Conservation (phyloP, 768 basidiomycete genomes). For the Leccinum fibrillosum region DNA sequence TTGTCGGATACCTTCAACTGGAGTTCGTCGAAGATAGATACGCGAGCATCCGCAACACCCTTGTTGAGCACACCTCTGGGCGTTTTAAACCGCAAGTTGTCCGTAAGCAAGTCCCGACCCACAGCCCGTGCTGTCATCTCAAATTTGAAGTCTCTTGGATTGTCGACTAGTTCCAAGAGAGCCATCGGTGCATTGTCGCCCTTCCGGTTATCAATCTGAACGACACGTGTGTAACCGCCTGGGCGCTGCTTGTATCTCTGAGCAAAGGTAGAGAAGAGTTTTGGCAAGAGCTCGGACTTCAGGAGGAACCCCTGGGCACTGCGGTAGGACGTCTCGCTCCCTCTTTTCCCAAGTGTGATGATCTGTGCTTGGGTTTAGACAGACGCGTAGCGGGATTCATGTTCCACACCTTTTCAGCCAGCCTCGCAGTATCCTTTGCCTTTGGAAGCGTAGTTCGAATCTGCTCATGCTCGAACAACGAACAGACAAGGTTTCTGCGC, state of each 20-base stretch:
- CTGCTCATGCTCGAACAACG: conserved; percentile 90
- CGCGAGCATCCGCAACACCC: conserved; percentile 44
- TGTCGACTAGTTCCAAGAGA: conserved; percentile 93
- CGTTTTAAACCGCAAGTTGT: conserved; percentile 45
- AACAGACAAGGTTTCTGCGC: conserved; percentile 86
- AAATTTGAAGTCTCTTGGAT: conserved; percentile 81
- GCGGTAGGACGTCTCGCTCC: conserved; percentile 62
- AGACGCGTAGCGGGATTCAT: not conserved
- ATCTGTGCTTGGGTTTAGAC: conserved; percentile 45
- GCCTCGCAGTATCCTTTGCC: conserved; percentile 84
- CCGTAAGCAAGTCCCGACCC: conserved; percentile 75
- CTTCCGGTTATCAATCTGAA: conserved; percentile 82
- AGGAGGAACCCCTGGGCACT: conserved; percentile 80
- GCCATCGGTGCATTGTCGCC: conserved; percentile 95
- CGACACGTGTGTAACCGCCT: conserved; percentile 94
- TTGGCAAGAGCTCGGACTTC: conserved; percentile 66
- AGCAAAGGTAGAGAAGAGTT: conserved; percentile 78
- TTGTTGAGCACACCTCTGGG: conserved; percentile 48
- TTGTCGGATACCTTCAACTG: conserved; percentile 35
- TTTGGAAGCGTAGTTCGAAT: conserved; percentile 96
- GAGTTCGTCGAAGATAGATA: conserved; percentile 50
- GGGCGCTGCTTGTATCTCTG: conserved; percentile 76
- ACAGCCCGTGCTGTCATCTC: conserved; percentile 87
- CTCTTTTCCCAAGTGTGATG: conserved; percentile 90
- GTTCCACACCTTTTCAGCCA: conserved; percentile 81